A percentile compares a stretch with the other conserved stretches of the same genome.
Conservation (phyloP, 1,284 basidiomycete genomes). For the Boletus smithii region DNA sequence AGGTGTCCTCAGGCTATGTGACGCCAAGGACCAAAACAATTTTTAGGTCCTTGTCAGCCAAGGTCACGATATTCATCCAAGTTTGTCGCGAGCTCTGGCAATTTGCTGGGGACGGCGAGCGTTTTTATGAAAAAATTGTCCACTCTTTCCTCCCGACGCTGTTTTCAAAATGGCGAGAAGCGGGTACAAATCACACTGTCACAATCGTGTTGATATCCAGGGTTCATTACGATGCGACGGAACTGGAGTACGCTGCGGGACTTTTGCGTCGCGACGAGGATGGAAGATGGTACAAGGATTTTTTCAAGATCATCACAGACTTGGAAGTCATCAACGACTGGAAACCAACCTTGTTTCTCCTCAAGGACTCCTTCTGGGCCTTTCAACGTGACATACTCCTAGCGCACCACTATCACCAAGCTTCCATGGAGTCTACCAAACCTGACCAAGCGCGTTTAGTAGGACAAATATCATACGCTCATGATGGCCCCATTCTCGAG, state of each 20-base stretch:
- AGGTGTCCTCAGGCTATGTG: conserved; percentile 82
- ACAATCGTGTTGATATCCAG: conserved; percentile 94
- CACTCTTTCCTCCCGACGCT: conserved; percentile 88
- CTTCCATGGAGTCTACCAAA: conserved; percentile 43
- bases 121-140: conserved; percentile 94
- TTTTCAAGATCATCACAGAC: conserved; percentile 93
- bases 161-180: conserved; percentile 78
- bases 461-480: conserved; percentile 80
- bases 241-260: conserved; percentile 74
- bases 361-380: conserved; percentile 86
- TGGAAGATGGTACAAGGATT: conserved; percentile 89
- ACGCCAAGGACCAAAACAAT: conserved; percentile 84
- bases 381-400: conserved; percentile 87
- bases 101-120: conserved; percentile 94
- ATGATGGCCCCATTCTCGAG: conserved; percentile 94
- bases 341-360: conserved; percentile 79
- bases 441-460: conserved; percentile 66
- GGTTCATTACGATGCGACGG: conserved; percentile 85
- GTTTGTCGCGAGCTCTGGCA: conserved; percentile 96
- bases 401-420: conserved; percentile 79
- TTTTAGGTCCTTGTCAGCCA: conserved; percentile 89
- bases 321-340: conserved; percentile 86
- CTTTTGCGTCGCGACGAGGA: conserved; percentile 72
- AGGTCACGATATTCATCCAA: conserved; percentile 91
- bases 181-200: conserved; percentile 88